phyloP scores from a whole-genome alignment of 805 yeast genomes.

The Lipomyces kockii region DNA sequence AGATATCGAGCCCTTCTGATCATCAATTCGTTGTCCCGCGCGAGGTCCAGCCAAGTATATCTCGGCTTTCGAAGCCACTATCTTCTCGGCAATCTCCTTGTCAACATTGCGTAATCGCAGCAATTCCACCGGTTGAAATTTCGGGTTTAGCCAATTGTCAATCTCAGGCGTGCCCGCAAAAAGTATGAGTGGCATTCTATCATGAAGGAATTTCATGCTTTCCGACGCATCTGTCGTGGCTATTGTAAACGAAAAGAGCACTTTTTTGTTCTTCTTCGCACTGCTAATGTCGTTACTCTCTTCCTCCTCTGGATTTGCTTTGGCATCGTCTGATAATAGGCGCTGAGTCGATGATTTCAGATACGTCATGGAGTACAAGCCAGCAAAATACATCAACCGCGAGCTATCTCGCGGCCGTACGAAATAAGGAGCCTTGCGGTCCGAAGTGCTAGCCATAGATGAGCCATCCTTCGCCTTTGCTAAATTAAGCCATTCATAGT shows the following conservation, averaged over 20 bases:
- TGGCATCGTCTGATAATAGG: background rate
- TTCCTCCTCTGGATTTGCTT: conserved; percentile 7
- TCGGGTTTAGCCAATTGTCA: conserved; percentile 66
- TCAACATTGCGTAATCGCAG: conserved; percentile 53
- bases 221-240: conserved; percentile 73
- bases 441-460: conserved; percentile 26
- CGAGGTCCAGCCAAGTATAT: conserved; percentile 30
- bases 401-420: conserved; percentile 56
- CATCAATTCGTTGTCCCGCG: conserved; percentile 17
- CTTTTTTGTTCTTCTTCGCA: background rate
- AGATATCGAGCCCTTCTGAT: conserved; percentile 14
- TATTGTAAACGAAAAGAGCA: conserved; percentile 45
- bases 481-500: conserved; percentile 73
- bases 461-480: conserved; percentile 51
- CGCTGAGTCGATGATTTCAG: conserved; percentile 34
- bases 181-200: conserved; percentile 76
- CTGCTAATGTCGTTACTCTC: background rate
- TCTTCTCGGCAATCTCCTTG: conserved; percentile 8
- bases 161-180: conserved; percentile 60
- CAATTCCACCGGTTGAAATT: conserved; percentile 49
- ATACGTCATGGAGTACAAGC: conserved; percentile 49
- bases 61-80: conserved; percentile 23
- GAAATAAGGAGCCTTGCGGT: conserved; percentile 61
- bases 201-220: conserved; percentile 69
- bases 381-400: conserved; percentile 68